These are phyloP conservation scores for Leccinum subgranulosum DNA, from an alignment of 768 basidiomycete species.

Conservation along the genomic window DNA sequence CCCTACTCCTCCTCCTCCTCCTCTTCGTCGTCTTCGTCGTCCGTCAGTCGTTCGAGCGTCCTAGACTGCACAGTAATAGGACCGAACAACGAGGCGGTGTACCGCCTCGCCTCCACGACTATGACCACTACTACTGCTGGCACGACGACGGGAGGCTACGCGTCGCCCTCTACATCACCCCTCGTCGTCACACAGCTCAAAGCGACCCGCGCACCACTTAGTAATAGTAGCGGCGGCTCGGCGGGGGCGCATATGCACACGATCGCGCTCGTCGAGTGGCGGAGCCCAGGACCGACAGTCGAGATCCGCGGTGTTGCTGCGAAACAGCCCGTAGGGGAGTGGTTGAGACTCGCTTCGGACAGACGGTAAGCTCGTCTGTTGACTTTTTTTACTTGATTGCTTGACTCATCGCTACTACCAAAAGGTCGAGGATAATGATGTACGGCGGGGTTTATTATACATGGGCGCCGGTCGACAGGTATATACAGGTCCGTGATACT, in stretches of 20 bases:
- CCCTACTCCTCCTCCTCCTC: background rate
- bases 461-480: slow-evolving; percentile 54
- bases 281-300: slow-evolving; percentile 39
- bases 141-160: background rate
- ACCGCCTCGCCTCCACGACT: slow-evolving; percentile 39
- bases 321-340: slow-evolving; percentile 49
- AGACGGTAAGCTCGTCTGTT: slow-evolving; percentile 27
- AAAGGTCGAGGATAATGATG: slow-evolving; percentile 48
- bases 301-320: slow-evolving; percentile 51
- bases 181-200: slow-evolving; percentile 32
- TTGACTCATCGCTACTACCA: background rate
- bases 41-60: background rate
- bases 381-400: background rate
- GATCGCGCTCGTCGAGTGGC: slow-evolving; percentile 59
- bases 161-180: background rate
- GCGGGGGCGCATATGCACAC: slow-evolving; percentile 23
- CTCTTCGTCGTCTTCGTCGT: background rate
- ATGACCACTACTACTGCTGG: slow-evolving; percentile 24
- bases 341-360: slow-evolving; percentile 54
- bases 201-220: slow-evolving; percentile 32
- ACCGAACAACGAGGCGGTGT: slow-evolving; percentile 45
- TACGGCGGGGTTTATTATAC: slow-evolving; percentile 47
- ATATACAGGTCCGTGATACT: slow-evolving; percentile 35
- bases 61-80: slow-evolving; percentile 44
- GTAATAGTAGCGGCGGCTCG: background rate